Evolutionary conservation across 805 yeast species (phyloP), one percentile per base, ranked within the genome.

Genomic region (Yamadazyma nakazawae): DNA sequence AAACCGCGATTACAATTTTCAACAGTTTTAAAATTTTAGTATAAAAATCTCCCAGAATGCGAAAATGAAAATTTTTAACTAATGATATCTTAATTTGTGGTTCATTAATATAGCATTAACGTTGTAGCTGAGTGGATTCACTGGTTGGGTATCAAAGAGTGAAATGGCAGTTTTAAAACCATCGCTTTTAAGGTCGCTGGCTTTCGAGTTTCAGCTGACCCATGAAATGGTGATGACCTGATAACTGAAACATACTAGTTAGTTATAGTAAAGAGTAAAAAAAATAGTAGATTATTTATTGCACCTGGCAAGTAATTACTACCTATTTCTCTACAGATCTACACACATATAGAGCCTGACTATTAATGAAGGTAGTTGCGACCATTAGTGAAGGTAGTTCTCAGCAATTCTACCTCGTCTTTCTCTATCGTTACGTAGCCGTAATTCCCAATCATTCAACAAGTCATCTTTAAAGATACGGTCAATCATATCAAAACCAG

Each of bases 191-290:
- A 88, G 96, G 96, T 85, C 84, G 89, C 88, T 84, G 24, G 41
- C 75, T 76, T 71, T 72, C 67, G 68, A 75, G 26, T 40, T 49
- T 43, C 30, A 50, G 84, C 78, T 57, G 85, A 84, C 80, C 90
- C 95, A 88, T 88, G 96, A 88, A 84, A 82, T 76, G 87, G 91
- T 85, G 96, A 88, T 88, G 96, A 88, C 96, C 96, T 88, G 82
- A 74, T 71, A 84, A 67, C 75, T 86, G 92, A 81, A 64, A 86
- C 88, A 86, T 74, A 28, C 32, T 28, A 28, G 32, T 28, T 21
- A 28, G 32, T 28, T 28, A 5, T 13, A 28, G 12, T 28, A 28
- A 13, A 28, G 24, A 28, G 32, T 28, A 28, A 12, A 12, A 13
- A 12, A 11, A 11, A 5, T 3, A 13, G 32, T 12, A 11, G n/a